Base-by-base conservation (phyloP, 129 eudicot genomes). In the Centrapalus pauciflorus region DNA sequence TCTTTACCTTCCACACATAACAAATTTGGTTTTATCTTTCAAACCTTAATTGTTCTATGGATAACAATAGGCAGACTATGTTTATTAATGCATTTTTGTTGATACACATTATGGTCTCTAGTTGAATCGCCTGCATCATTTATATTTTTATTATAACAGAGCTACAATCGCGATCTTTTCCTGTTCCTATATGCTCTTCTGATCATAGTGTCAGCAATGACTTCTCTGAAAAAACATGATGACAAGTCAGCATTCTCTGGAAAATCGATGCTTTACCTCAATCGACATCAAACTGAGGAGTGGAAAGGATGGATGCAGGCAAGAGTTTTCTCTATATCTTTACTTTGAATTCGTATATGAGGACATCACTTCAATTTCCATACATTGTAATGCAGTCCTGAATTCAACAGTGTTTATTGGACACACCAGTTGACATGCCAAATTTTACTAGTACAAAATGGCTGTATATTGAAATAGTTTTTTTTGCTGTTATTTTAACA, bases 271-370 rank as follows among this genome's bases (percentile, higher is more conserved):
- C 89, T 90, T 61, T 90, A 84, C 82, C 95, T 90, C 50, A 90
- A 90, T 68, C 91, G 97, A 13, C 97, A 90, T 78, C 97, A 90
- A 75, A 90, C 95, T 61, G 97, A 90, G 63, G 97, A 90, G 75
- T 90, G 97, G 97, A 90, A 90, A 80, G 97, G 97, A 82, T 87
- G 88, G 87, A 90, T 90, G 97, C 97, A 90, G 97, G 97, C 82
- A 81, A 70, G 85, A 67, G 28, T 26, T 32, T 63, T 68, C 28
- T 14, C 2, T 5, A 17, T 61, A 35, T 28, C 27, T 7, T 64
- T 38, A 54, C 58, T 38, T 32, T 63, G 21, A 27, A 59, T 62
- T 45, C 16, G 11, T 26, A 24, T 25, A 23, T 66, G 62, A 33
- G 49, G 25, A 62, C 61, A 57, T 27, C 10, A 25, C 8, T n/a